Base-by-base conservation (phyloP, 345 rosid species). In the Salix udensis region DNA sequence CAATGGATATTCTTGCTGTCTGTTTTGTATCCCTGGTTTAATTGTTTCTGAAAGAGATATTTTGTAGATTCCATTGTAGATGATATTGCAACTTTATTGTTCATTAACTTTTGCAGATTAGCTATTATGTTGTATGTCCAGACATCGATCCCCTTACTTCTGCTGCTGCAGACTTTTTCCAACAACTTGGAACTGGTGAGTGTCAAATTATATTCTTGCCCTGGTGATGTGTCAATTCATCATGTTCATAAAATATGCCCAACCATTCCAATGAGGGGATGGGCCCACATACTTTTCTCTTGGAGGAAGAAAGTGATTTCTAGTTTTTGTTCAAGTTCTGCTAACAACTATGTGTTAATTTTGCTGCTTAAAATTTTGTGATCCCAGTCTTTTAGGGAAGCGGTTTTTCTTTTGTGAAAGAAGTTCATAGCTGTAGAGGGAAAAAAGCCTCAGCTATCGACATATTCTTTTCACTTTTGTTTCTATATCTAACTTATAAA, bases 181-280 rank as follows among this genome's bases (percentile, higher is more conserved):
- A 88, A 78, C 98, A 96, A 84, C 93, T 96, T 77, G 98, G 98
- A 81, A 90, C 92, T 75, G 99, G 99, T 95, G 82, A 86, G 91
- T 82, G 40, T 37, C 31, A 12, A 30, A 65, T 64, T 39, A 7
- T 73, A 18, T 7, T 42, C 58, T 72, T 76, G 13, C 21, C 48
- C 37, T 44, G 36, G 26, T 6, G 42, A 34, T 14, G 19, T 21
- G 13, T 70, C 37, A 7, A 31, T 65, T 16, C 52, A 13, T 30
- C 48, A 6, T 68, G 55, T 39, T 52, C 12, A 19, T 31, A 31
- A 53, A 77, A 12, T 44, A 24, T 23, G 2, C 68, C 39, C 40
- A 37, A 7, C 64, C 11, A 61, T 30, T 18, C 24, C 16, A 10
- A 9, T 46, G 4, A 65, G 21, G 18, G 62, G 12, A 9, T 64